phyloP scores from a whole-genome alignment of 495 filamentous ascomycete species.

The Penicillium subrubescens region DNA sequence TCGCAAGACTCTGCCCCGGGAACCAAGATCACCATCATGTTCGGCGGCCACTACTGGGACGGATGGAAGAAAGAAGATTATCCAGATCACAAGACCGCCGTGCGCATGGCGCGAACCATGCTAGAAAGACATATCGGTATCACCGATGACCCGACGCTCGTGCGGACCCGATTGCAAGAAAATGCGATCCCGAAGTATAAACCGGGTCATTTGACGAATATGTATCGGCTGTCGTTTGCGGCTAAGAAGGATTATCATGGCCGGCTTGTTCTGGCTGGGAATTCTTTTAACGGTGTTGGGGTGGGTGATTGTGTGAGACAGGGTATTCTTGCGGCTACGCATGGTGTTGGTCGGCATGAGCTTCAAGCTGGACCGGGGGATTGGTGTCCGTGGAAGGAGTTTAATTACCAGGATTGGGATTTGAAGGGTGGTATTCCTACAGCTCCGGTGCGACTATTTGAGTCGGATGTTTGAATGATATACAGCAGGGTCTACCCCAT shows the following conservation, averaged over 20 bases:
- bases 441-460: constrained; percentile 28
- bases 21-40: constrained; percentile 92
- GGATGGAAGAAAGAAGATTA: constrained; percentile 50
- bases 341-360: constrained; percentile 36
- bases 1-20: constrained; percentile 59
- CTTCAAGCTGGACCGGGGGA: constrained; percentile 23
- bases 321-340: constrained; percentile 39
- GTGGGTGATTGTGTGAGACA: constrained; percentile 65
- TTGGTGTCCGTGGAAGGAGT: constrained; percentile 24
- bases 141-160: constrained; percentile 54
- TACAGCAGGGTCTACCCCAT: neutral
- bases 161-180: constrained; percentile 62
- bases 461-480: constrained; percentile 1
- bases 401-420: constrained; percentile 27
- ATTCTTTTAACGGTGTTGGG: constrained; percentile 67
- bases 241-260: constrained; percentile 58
- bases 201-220: constrained; percentile 70
- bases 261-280: constrained; percentile 74
- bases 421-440: constrained; percentile 42
- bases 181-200: constrained; percentile 90
- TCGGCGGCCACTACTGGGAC: constrained; percentile 94
- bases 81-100: constrained; percentile 63
- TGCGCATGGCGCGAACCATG: constrained; percentile 65
- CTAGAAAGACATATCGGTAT: constrained; percentile 76
- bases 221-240: constrained; percentile 54